These are phyloP conservation scores for Colletotrichum zoysiae DNA, from an alignment of 2,329 filamentous ascomycete genomes.

Conservation along the genomic window DNA sequence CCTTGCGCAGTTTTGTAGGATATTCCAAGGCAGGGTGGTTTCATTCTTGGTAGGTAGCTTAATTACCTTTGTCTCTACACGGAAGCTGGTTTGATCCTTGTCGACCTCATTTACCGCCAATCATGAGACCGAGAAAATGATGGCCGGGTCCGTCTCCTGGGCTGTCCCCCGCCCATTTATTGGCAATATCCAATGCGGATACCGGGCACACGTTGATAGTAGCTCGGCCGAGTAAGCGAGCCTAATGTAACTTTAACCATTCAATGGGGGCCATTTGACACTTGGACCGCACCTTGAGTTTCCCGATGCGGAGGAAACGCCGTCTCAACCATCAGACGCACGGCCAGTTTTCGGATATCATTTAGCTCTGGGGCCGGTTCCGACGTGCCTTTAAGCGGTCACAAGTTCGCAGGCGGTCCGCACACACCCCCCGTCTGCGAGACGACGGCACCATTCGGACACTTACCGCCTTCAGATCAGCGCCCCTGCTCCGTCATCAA, in stretches of 20 bases:
- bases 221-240: background rate
- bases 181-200: background rate
- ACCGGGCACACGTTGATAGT: background rate
- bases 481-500: conserved; percentile 12
- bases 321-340: background rate
- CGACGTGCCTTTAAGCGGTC: background rate
- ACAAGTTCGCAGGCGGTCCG: conserved; percentile 9
- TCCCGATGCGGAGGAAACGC: conserved; percentile 3
- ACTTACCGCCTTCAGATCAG: conserved; percentile 22
- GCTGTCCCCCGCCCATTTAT: background rate
- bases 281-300: background rate
- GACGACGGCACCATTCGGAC: background rate
- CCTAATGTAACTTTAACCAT: conserved; percentile 13
- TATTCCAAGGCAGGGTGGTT: background rate
- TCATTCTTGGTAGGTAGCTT: too few relatives aligned
- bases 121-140: background rate
- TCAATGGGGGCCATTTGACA: background rate
- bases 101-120: background rate
- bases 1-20: background rate
- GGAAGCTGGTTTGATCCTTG: background rate
- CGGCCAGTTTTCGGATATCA: background rate
- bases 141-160: background rate
- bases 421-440: conserved; percentile 16
- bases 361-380: background rate
- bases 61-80: background rate